A percentile compares a stretch with the other conserved stretches of the same genome.
Conservation (phyloP, 73 alveolate species). For the Uronychia setigera region DNA sequence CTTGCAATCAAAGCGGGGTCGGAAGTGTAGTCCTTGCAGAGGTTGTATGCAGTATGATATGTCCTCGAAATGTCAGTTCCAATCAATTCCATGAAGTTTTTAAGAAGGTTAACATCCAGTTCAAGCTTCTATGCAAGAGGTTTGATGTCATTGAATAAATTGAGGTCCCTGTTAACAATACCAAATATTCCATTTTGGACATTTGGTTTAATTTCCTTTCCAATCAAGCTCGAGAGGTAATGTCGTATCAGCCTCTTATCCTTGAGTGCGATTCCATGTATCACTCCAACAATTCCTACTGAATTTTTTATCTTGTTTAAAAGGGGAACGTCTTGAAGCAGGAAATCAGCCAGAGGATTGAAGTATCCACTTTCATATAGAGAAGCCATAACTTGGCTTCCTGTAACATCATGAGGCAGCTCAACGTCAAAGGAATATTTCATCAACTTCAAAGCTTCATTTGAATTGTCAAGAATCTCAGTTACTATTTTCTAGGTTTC, state of each 20-base stretch:
- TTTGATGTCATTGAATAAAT: slow-evolving; percentile 13
- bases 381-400: no score
- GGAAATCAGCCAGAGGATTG: slow-evolving; percentile 1
- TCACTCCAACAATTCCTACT: background rate
- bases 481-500: no score
- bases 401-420: no score
- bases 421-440: no score
- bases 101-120: background rate
- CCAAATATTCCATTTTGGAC: background rate
- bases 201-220: background rate
- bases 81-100: background rate
- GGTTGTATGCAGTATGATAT: background rate
- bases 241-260: background rate
- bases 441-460: no score
- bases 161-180: background rate
- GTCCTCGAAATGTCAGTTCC: background rate
- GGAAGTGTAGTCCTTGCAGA: slow-evolving; percentile 5
- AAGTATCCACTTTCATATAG: background rate
- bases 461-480: no score
- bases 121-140: slow-evolving; percentile 9
- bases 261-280: background rate
- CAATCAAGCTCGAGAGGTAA: background rate
- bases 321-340: background rate
- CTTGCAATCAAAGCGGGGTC: background rate
- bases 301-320: background rate